Conservation (phyloP, 2,329 filamentous ascomycete species). For the Penicillium psychrosexuale region DNA sequence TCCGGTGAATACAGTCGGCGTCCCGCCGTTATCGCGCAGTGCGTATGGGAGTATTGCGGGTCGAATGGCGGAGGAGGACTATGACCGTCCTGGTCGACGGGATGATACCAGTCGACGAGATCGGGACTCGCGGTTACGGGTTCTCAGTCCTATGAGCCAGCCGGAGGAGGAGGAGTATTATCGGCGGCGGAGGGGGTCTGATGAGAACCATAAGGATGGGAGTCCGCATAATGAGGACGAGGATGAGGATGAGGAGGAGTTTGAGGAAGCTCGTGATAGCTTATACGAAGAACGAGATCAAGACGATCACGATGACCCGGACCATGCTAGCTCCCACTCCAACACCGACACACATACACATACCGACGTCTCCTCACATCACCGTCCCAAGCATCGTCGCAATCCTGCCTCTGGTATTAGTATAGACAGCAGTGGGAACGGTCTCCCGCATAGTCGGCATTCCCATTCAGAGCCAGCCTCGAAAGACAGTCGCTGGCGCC, state of each 20-base stretch:
- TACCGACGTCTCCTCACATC: slow-evolving; percentile 15
- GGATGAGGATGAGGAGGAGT: slow-evolving; percentile 38
- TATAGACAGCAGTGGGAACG: slow-evolving; percentile 9
- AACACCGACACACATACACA: slow-evolving; percentile 22
- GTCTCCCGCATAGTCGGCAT: slow-evolving; percentile 6
- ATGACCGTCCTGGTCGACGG: slow-evolving; percentile 35
- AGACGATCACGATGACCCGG: slow-evolving; percentile 28
- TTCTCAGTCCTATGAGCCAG: slow-evolving; percentile 83
- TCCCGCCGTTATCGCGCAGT: slow-evolving; percentile 29
- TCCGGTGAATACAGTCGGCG: slow-evolving; percentile 30
- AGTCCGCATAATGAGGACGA: slow-evolving; percentile 34
- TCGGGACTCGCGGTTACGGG: slow-evolving; percentile 58
- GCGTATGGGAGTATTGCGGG: slow-evolving; percentile 37
- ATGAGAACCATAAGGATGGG: slow-evolving; percentile 17
- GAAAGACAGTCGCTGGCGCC: slow-evolving; percentile 69
- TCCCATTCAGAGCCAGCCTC: neutral
- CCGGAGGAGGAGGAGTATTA: slow-evolving; percentile 56
- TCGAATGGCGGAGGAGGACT: slow-evolving; percentile 33
- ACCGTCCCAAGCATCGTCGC: slow-evolving; percentile 6
- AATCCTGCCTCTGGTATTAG: slow-evolving; percentile 8
- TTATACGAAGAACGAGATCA: slow-evolving; percentile 34
- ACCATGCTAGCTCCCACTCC: slow-evolving; percentile 42
- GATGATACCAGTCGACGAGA: slow-evolving; percentile 23
- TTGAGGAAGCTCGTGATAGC: slow-evolving; percentile 36
- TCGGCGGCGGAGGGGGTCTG: slow-evolving; percentile 42